Evolutionary conservation across 176 grass and related monocot genomes (phyloP).

Genomic region (Themeda triandra): DNA sequence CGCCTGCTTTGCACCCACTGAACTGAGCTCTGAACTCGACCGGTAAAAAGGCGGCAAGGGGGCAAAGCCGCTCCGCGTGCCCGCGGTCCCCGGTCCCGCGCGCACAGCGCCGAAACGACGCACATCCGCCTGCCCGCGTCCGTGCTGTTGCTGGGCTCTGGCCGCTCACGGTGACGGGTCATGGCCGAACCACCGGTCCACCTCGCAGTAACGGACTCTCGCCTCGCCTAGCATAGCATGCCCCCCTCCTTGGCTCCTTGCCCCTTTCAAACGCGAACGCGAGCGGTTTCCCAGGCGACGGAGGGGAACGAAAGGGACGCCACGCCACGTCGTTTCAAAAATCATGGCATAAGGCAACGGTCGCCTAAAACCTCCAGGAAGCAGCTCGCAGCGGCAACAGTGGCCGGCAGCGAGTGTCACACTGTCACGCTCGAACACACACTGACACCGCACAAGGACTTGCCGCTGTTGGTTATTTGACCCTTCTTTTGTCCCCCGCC

Average conservation of each 20-base stretch:
- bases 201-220: not conserved
- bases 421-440: slow-evolving; percentile 13
- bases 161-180: not conserved
- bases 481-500: slow-evolving; percentile 44
- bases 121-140: not conserved
- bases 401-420: slow-evolving; percentile 7
- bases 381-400: not conserved
- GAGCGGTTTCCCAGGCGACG: not conserved
- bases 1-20: not conserved
- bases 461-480: slow-evolving; percentile 10
- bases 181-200: not conserved
- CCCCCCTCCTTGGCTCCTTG: no score
- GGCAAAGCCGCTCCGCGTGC: not conserved
- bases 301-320: slow-evolving; percentile 12
- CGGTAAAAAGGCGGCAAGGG: not conserved
- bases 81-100: not conserved
- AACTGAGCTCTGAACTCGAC: not conserved
- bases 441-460: not conserved
- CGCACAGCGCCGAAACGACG: slow-evolving; percentile 1
- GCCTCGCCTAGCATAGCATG: not conserved
- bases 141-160: not conserved
- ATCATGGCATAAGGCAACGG: slow-evolving; percentile 22
- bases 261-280: no score
- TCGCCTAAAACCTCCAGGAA: not conserved
- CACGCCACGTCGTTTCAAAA: slow-evolving; percentile 21